phyloP scores from a whole-genome alignment of 2,329 filamentous ascomycete species.

The Diaporthe humulicola region DNA sequence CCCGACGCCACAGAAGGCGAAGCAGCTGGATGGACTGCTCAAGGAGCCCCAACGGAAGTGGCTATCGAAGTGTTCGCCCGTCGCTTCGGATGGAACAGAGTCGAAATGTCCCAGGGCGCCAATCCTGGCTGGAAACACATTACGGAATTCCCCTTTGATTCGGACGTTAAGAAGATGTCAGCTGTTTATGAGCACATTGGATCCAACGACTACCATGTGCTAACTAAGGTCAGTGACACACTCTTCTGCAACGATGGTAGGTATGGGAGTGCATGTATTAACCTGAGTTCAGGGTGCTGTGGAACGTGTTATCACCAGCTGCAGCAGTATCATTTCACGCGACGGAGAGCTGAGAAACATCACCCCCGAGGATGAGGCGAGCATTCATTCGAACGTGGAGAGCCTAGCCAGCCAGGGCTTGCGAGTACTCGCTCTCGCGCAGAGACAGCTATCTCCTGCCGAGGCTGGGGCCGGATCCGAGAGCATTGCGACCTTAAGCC shows the following conservation, averaged over 20 bases:
- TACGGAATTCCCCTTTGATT: constrained; percentile 75
- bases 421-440: constrained; percentile 72
- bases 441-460: constrained; percentile 42
- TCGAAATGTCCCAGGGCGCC: constrained; percentile 57
- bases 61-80: constrained; percentile 77
- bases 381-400: constrained; percentile 68
- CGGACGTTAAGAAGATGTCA: constrained; percentile 75
- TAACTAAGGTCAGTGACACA: constrained; percentile 46
- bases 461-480: too few relatives aligned
- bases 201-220: constrained; percentile 16
- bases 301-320: constrained; percentile 73
- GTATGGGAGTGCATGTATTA: too few relatives aligned
- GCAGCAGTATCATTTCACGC: constrained; percentile 43
- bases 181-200: constrained; percentile 42
- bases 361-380: constrained; percentile 36
- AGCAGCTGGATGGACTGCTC: too few relatives aligned
- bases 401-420: constrained; percentile 71
- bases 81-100: constrained; percentile 70
- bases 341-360: background rate
- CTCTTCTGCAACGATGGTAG: too few relatives aligned
- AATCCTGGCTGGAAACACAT: constrained; percentile 61
- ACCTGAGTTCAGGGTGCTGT: constrained; percentile 67
- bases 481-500: background rate
- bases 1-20: too few relatives aligned
- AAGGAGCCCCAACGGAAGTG: constrained; percentile 75